Conservation (phyloP, 805 yeast species). For the Starmerella stellata region DNA sequence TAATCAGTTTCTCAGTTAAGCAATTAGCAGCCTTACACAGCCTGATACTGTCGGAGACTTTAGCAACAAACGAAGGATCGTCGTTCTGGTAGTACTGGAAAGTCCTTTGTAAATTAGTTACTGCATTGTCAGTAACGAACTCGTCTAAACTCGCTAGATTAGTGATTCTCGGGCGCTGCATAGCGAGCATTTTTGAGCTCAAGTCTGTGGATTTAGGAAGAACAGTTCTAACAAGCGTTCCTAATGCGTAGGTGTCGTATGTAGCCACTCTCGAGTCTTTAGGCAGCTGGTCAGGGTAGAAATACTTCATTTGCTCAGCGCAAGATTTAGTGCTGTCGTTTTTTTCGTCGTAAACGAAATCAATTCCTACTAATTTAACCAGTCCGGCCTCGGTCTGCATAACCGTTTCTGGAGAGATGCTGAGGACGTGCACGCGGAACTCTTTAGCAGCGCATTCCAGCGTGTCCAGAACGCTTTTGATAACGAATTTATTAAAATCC, state of each 20-base stretch:
- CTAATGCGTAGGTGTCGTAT: slow-evolving; percentile 49
- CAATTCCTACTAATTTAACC: slow-evolving; percentile 17
- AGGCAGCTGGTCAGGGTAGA: slow-evolving; percentile 18
- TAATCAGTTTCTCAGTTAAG: slow-evolving; percentile 3
- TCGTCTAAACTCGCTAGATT: slow-evolving; percentile 10
- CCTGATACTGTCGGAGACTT: slow-evolving; percentile 11
- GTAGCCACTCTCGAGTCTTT: slow-evolving; percentile 10
- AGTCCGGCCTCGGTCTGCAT: slow-evolving; percentile 6
- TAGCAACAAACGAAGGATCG: slow-evolving; percentile 33
- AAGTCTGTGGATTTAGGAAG: slow-evolving; percentile 17
- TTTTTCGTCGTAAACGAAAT: slow-evolving; percentile 21
- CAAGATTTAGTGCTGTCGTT: slow-evolving; percentile 38
- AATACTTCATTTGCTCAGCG: slow-evolving; percentile 28
- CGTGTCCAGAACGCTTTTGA: slow-evolving; percentile 1
- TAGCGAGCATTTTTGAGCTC: slow-evolving; percentile 5
- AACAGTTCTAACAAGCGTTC: slow-evolving; percentile 34
- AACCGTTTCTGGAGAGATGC: slow-evolving; percentile 1
- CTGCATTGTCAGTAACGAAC: slow-evolving; percentile 24
- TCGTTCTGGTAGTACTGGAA: slow-evolving; percentile 9
- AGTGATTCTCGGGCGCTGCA: slow-evolving; percentile 11
- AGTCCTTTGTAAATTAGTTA: slow-evolving; percentile 33
- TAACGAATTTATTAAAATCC: slow-evolving; percentile 5
- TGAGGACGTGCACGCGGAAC: slow-evolving; percentile 2
- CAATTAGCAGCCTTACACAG: neutral
- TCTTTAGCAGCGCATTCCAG: slow-evolving; percentile 5